Percentiles rank a stretch among this genome's conserved stretches.
Evolutionary conservation across 2,329 filamentous ascomycete species (phyloP).

Genomic region (Aspergillus oerlinghausenensis): DNA sequence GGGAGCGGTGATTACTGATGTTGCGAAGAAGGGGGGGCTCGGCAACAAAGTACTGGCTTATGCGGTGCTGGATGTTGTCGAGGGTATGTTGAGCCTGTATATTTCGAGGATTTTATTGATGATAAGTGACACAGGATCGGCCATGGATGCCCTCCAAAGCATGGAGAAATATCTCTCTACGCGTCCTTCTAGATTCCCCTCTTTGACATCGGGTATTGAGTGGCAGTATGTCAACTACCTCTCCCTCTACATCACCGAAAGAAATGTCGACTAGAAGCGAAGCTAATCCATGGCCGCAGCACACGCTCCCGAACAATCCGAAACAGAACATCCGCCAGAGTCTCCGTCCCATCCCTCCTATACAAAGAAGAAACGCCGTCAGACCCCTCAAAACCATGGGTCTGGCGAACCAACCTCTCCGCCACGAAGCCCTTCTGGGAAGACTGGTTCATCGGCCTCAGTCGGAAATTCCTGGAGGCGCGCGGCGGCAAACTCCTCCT

Average conservation of each 20-base stretch:
- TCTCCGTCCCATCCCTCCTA: constrained; percentile 79
- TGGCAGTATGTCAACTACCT: constrained; percentile 62
- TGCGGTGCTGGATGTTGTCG: constrained; percentile 89
- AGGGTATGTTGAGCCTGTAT: constrained; percentile 45
- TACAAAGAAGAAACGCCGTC: constrained; percentile 38
- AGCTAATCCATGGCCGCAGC: constrained; percentile 22
- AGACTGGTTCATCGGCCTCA: constrained; percentile 85
- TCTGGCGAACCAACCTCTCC: constrained; percentile 80
- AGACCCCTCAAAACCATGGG: constrained; percentile 55
- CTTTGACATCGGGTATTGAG: constrained; percentile 73
- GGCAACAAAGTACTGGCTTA: constrained; percentile 72
- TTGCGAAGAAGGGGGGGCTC: constrained; percentile 64
- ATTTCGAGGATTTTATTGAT: not conserved
- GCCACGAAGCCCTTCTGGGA: constrained; percentile 90
- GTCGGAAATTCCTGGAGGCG: constrained; percentile 77
- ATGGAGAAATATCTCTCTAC: constrained; percentile 91
- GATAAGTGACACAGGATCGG: constrained; percentile 55
- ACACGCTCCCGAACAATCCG: constrained; percentile 81
- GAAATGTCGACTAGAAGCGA: not conserved
- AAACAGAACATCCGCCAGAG: constrained; percentile 75
- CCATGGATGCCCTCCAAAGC: constrained; percentile 87
- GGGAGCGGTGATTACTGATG: constrained; percentile 81
- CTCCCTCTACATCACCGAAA: not conserved
- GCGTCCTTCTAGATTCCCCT: constrained; percentile 73
- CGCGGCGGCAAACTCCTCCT: constrained; percentile 79